Evolutionary conservation across 768 basidiomycete genomes (phyloP).

Genomic region (Fomitopsis serialis): DNA sequence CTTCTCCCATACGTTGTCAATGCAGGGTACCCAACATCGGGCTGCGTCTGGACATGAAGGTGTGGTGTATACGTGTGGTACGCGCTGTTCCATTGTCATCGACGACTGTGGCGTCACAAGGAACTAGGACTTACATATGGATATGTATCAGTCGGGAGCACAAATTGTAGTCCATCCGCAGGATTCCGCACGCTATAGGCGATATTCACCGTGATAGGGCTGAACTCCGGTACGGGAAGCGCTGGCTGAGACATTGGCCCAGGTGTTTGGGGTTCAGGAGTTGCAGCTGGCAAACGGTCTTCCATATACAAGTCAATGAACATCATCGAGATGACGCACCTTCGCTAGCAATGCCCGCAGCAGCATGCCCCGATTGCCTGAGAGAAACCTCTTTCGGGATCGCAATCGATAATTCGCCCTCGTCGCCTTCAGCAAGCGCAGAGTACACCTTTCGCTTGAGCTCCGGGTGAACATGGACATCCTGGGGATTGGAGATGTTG

Average conservation of each 20-base stretch:
- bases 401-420: constrained; percentile 90
- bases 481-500: constrained; percentile 58
- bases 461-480: constrained; percentile 88
- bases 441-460: constrained; percentile 89
- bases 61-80: constrained; percentile 90
- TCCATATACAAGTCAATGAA: background rate
- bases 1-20: constrained; percentile 92
- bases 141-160: constrained; percentile 74
- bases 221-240: constrained; percentile 54
- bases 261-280: constrained; percentile 80
- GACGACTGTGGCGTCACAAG: background rate
- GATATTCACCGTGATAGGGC: constrained; percentile 71
- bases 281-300: constrained; percentile 42
- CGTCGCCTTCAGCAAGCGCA: constrained; percentile 85
- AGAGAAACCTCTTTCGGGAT: constrained; percentile 71
- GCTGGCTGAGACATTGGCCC: constrained; percentile 29
- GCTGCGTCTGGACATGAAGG: constrained; percentile 86
- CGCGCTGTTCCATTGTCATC: constrained; percentile 47
- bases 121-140: constrained; percentile 60
- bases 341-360: constrained; percentile 48
- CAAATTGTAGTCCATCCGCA: constrained; percentile 80
- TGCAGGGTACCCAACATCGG: constrained; percentile 98
- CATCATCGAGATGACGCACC: constrained; percentile 31
- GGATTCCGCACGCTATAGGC: constrained; percentile 80
- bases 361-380: constrained; percentile 49